Conservation (phyloP, 2,329 filamentous ascomycete genomes). For the Ceratocystis harringtonii region DNA sequence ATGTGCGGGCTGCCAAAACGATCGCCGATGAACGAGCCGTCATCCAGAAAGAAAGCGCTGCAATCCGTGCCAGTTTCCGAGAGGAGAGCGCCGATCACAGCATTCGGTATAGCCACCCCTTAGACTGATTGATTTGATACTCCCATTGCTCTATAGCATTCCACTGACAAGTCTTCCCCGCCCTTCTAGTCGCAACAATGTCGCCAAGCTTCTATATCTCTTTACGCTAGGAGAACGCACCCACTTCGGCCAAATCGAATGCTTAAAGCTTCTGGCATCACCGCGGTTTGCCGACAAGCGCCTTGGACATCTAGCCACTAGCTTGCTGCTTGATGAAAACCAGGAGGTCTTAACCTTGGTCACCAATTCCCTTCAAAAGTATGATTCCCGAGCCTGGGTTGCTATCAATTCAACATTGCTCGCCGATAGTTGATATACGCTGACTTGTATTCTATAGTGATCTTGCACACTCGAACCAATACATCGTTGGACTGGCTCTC, state of each 20-base stretch:
- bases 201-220: slow-evolving; percentile 93
- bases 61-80: slow-evolving; percentile 91
- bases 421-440: slow-evolving; percentile 7
- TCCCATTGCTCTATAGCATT: not conserved
- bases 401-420: not conserved
- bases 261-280: slow-evolving; percentile 88
- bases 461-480: slow-evolving; percentile 92
- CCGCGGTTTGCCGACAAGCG: slow-evolving; percentile 97
- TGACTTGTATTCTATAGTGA: slow-evolving; percentile 43
- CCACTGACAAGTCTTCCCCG: slow-evolving; percentile 8
- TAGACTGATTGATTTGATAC: not conserved
- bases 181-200: slow-evolving; percentile 77
- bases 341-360: slow-evolving; percentile 95
- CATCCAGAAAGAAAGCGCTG: slow-evolving; percentile 96
- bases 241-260: slow-evolving; percentile 98
- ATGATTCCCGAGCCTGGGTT: slow-evolving; percentile 22
- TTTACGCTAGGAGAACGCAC: slow-evolving; percentile 96
- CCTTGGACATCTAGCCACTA: slow-evolving; percentile 87
- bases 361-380: slow-evolving; percentile 97
- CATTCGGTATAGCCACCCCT: slow-evolving; percentile 47
- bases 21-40: slow-evolving; percentile 97
- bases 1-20: slow-evolving; percentile 94
- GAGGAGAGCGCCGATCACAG: slow-evolving; percentile 91
- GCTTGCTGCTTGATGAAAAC: slow-evolving; percentile 91
- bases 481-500: slow-evolving; percentile 89